phyloP scores from a whole-genome alignment of 306 rosid genomes.

The Oxytropis ochrocephala region DNA sequence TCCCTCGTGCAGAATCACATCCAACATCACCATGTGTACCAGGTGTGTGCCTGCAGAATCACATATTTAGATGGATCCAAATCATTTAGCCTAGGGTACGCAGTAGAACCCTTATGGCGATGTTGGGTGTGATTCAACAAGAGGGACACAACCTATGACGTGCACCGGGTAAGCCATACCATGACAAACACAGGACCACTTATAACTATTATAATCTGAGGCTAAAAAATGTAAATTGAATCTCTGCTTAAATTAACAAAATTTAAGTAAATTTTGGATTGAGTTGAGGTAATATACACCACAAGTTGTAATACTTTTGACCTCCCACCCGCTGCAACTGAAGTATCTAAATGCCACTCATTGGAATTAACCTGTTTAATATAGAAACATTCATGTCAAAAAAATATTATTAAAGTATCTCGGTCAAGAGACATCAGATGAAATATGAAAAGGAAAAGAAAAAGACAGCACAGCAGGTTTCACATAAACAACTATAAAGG shows the following conservation, averaged over 20 bases:
- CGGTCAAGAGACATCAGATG: background rate
- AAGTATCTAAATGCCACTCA: constrained; percentile 98
- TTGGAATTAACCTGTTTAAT: constrained; percentile 81
- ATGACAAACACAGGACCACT: background rate
- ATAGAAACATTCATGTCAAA: background rate
- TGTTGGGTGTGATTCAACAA: background rate
- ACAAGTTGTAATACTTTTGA: constrained; percentile 97
- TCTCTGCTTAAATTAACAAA: background rate
- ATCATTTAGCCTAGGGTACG: background rate
- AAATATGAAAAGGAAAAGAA: background rate
- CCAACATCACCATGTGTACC: background rate
- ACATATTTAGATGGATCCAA: background rate
- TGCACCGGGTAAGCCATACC: background rate
- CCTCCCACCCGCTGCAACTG: constrained; percentile 93
- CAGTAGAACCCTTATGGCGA: background rate
- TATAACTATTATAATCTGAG: background rate
- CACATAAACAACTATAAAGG: background rate
- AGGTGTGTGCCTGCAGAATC: background rate
- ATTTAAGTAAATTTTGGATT: constrained; percentile 13
- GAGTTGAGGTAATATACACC: constrained; percentile 76
- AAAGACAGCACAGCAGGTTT: background rate
- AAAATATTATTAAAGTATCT: background rate
- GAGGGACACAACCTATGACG: background rate
- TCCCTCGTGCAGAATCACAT: background rate
- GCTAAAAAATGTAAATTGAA: background rate